phyloP scores from a whole-genome alignment of 148 eudicot genomes.

The Camellia sinensis region DNA sequence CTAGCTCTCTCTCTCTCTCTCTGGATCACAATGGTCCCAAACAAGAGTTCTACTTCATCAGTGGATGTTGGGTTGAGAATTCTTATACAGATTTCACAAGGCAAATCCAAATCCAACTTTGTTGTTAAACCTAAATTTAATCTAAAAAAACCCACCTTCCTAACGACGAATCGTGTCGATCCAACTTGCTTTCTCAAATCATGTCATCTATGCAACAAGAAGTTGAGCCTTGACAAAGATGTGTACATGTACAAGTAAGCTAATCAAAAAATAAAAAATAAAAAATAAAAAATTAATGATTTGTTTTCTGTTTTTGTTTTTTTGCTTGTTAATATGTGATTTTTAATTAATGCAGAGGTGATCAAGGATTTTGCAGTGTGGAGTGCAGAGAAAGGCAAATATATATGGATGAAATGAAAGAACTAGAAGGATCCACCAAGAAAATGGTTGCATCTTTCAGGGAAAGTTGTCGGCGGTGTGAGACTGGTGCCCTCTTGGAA shows the following conservation, averaged over 20 bases:
- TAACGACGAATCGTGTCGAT: neutral
- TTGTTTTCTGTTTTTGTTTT: neutral
- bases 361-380: constrained; percentile 60
- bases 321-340: neutral
- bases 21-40: neutral
- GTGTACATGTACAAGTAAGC: constrained; percentile 60
- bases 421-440: constrained; percentile 26
- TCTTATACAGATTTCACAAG: constrained; percentile 10
- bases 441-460: constrained; percentile 12
- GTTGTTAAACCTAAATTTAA: constrained; percentile 8
- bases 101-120: constrained; percentile 3
- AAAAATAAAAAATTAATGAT: neutral
- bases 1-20: constrained; percentile 4
- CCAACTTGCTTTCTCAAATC: constrained; percentile 31
- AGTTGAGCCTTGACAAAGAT: constrained; percentile 41
- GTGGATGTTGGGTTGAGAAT: constrained; percentile 15
- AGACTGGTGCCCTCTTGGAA: constrained; percentile 30
- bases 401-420: constrained; percentile 40
- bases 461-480: constrained; percentile 25
- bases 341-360: constrained; percentile 43
- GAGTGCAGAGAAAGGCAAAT: constrained; percentile 58
- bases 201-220: constrained; percentile 43
- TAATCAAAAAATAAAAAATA: neutral
- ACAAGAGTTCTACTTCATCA: neutral
- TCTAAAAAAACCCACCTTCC: constrained; percentile 8